Percentiles rank a stretch among this genome's conserved stretches.
These are phyloP conservation scores for Penicillium sp. DNA, from an alignment of 2,329 filamentous ascomycete genomes.

Conservation along the genomic window DNA sequence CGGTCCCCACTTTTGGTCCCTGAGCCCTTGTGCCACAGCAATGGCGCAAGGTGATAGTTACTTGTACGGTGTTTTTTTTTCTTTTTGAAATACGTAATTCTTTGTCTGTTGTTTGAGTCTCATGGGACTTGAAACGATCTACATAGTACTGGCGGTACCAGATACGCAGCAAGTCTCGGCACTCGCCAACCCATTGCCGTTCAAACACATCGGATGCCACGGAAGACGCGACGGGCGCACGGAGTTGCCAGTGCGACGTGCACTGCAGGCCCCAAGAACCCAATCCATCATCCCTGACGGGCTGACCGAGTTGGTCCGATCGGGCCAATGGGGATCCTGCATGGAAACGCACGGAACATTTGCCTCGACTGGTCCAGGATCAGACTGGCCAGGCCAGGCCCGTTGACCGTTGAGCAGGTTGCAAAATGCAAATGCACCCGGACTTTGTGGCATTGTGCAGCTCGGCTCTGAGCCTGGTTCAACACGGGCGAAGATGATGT, in stretches of 20 bases:
- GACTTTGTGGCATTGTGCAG: not conserved
- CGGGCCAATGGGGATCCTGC: slow-evolving; percentile 12
- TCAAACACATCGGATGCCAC: slow-evolving; percentile 12
- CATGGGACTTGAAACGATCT: not conserved
- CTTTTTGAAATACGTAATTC: not conserved
- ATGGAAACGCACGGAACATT: slow-evolving; percentile 13
- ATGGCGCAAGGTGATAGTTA: too few relatives aligned
- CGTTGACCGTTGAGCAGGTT: not conserved
- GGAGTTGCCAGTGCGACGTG: slow-evolving; percentile 19
- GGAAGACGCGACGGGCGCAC: slow-evolving; percentile 16
- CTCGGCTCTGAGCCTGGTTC: slow-evolving; percentile 16
- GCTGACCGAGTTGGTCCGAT: slow-evolving; percentile 7
- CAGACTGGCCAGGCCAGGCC: slow-evolving; percentile 5
- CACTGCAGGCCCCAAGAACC: slow-evolving; percentile 15
- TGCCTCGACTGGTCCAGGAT: not conserved
- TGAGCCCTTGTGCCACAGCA: not conserved
- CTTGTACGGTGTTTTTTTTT: too few relatives aligned
- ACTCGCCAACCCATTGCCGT: slow-evolving; percentile 1
- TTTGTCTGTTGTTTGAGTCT: not conserved
- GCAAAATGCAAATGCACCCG: not conserved
- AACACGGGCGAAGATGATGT: not conserved
- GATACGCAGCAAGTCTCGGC: not conserved
- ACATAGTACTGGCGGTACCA: not conserved
- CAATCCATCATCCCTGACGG: not conserved
- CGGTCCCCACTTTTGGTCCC: not conserved